A percentile compares a stretch with the other conserved stretches of the same genome.
phyloP scores from a whole-genome alignment of 805 yeast species.

The Komagataella pseudopastoris region DNA sequence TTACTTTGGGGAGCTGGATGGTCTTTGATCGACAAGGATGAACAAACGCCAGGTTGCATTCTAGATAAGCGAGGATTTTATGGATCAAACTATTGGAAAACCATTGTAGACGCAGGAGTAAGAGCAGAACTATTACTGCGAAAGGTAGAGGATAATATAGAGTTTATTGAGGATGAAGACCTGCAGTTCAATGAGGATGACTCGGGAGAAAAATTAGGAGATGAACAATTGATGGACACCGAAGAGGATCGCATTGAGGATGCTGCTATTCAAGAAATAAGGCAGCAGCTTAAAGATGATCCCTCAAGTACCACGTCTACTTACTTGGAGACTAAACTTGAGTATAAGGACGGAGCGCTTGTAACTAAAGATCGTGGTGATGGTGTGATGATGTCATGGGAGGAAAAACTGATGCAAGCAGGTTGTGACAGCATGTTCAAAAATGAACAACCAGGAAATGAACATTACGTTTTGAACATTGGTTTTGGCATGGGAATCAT shows the following conservation, averaged over 20 bases:
- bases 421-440: conserved; percentile 67
- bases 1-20: conserved; percentile 89
- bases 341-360: conserved; percentile 54
- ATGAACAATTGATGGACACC: not conserved
- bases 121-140: conserved; percentile 76
- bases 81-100: conserved; percentile 24
- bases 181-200: conserved; percentile 1
- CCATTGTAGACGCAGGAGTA: conserved; percentile 74
- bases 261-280: conserved; percentile 6
- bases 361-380: conserved; percentile 63
- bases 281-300: conserved; percentile 18
- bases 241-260: conserved; percentile 6
- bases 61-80: conserved; percentile 36
- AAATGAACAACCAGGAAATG: conserved; percentile 20
- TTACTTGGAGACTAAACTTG: conserved; percentile 52
- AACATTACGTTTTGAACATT: conserved; percentile 54
- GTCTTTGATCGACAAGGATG: conserved; percentile 61
- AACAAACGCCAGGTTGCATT: conserved; percentile 79
- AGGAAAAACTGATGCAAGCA: conserved; percentile 61
- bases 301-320: conserved; percentile 55
- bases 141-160: conserved; percentile 55
- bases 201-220: conserved; percentile 5
- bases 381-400: conserved; percentile 99
- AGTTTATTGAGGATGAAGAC: conserved; percentile 34
- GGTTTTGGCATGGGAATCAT: conserved; percentile 98